These are phyloP conservation scores for Bimuria novae-zelandiae DNA, from an alignment of 2,329 filamentous ascomycete species.

Conservation along the genomic window DNA sequence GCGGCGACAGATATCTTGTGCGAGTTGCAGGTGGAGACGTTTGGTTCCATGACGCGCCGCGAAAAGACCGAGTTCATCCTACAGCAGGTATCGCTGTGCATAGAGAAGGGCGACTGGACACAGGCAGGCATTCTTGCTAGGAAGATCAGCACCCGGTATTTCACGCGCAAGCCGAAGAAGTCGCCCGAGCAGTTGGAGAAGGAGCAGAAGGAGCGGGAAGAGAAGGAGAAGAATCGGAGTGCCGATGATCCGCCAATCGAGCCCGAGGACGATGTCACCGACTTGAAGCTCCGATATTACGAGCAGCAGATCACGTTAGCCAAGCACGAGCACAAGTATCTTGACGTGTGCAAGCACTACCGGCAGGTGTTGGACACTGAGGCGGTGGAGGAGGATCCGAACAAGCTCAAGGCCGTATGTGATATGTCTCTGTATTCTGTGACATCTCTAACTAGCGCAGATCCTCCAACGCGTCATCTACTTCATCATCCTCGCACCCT, in stretches of 20 bases:
- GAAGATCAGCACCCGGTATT: slow-evolving; percentile 96
- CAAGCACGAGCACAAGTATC: slow-evolving; percentile 96
- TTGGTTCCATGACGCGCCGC: slow-evolving; percentile 94
- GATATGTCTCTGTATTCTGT: neutral
- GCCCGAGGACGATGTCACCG: slow-evolving; percentile 87
- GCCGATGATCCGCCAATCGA: slow-evolving; percentile 78
- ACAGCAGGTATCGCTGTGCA: slow-evolving; percentile 91
- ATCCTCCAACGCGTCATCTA: slow-evolving; percentile 94
- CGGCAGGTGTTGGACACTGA: slow-evolving; percentile 95
- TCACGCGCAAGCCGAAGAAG: slow-evolving; percentile 89
- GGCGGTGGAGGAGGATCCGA: slow-evolving; percentile 86
- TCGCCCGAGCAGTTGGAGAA: slow-evolving; percentile 86
- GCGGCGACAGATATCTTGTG: slow-evolving; percentile 91
- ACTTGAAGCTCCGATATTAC: slow-evolving; percentile 94
- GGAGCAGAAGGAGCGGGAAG: slow-evolving; percentile 80
- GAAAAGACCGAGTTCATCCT: slow-evolving; percentile 99
- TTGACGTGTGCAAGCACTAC: slow-evolving; percentile 98
- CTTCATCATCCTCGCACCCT: slow-evolving; percentile 93
- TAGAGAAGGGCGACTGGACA: slow-evolving; percentile 94
- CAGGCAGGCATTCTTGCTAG: slow-evolving; percentile 91
- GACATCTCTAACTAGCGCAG: slow-evolving; percentile 51
- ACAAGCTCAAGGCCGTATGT: slow-evolving; percentile 82
- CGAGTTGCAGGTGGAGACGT: slow-evolving; percentile 97
- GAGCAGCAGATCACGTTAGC: slow-evolving; percentile 95
- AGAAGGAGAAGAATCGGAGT: slow-evolving; percentile 80